Evolutionary conservation across 202 grass and related monocot genomes (phyloP), one percentile per base, ranked within the genome.

Genomic region (Dendrocalamus latiflorus): DNA sequence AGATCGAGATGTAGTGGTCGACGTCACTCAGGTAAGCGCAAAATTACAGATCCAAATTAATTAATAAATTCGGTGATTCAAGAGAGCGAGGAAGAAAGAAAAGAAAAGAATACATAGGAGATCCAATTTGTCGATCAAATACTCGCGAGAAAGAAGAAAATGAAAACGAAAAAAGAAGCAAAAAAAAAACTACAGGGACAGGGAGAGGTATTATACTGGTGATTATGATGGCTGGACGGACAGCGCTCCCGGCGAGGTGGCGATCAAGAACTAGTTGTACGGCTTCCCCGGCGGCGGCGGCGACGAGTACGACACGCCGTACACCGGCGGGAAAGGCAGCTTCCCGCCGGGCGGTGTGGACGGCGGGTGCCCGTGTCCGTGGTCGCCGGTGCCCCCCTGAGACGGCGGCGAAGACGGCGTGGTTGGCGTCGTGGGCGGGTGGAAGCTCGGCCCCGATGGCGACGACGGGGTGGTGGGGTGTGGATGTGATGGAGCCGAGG

Each of bases 251-350:
- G 74, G 67, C 87, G 54, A 37, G 13, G 57, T 1, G 21, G 55
- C 25, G 49, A 38, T 5, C 34, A 20, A 30, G 30, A 20, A 34
- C 75, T 80, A 94, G 59, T 94, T 75, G 86, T 87, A 84, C n/a
- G 92, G 95, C 75, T 90, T 86, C 57, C 33, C 69, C 0, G 95
- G 95, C 0, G 95, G 95, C 4, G 95, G 95, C n/a, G 95, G 95
- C 9, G 95, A 98, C 9, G 90, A 79, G 76, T 98, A 98, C 0
- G 95, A 56, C 78, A 98, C 58, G 36, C 95, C 89, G 70, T 95
- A 83, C 1, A 98, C 92, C 0, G 95, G 95, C 2, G 95, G 95
- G 68, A 91, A 97, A 8, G 83, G 73, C 28, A 65, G 33, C 51
- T 78, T 86, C 10, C 56, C 68, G 10, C 78, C 51, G 17, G 55